These are phyloP conservation scores for Mortierella sp. DNA, from an alignment of 371 early-diverging fungal species.

Conservation along the genomic window DNA sequence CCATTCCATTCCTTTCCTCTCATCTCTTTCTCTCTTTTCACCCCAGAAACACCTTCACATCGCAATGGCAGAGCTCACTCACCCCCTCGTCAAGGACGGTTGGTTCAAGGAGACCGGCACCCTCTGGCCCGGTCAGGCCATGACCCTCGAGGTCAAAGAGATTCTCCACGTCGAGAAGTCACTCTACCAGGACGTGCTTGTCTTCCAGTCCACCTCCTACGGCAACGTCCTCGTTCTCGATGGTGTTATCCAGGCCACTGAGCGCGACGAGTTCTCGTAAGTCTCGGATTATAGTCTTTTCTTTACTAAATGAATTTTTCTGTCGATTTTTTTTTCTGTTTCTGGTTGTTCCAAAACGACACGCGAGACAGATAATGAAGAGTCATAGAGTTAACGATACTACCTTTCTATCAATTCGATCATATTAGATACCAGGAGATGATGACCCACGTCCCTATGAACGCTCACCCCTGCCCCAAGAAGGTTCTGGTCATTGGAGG, in stretches of 20 bases:
- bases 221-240: constrained; percentile 97
- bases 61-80: constrained; percentile 66
- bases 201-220: constrained; percentile 92
- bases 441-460: constrained; percentile 96
- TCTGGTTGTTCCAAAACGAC: neutral
- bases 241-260: constrained; percentile 97
- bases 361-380: too few species aligned
- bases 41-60: constrained; percentile 11
- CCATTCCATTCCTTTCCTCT: constrained; percentile 5
- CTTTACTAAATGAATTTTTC: too few species aligned
- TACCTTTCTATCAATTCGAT: too few species aligned
- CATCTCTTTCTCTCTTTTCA: constrained; percentile 8
- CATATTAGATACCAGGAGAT: constrained; percentile 93
- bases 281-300: too few species aligned
- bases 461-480: constrained; percentile 95
- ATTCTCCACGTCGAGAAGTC: constrained; percentile 95
- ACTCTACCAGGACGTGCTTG: constrained; percentile 95
- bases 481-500: constrained; percentile 98
- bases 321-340: neutral
- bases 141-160: constrained; percentile 94
- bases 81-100: constrained; percentile 91
- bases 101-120: constrained; percentile 96
- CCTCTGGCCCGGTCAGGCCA: constrained; percentile 98
- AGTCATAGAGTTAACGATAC: too few species aligned
- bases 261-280: constrained; percentile 97